These are phyloP conservation scores for Ustilago sp. DNA, from an alignment of 1,284 basidiomycete genomes.

Conservation along the genomic window DNA sequence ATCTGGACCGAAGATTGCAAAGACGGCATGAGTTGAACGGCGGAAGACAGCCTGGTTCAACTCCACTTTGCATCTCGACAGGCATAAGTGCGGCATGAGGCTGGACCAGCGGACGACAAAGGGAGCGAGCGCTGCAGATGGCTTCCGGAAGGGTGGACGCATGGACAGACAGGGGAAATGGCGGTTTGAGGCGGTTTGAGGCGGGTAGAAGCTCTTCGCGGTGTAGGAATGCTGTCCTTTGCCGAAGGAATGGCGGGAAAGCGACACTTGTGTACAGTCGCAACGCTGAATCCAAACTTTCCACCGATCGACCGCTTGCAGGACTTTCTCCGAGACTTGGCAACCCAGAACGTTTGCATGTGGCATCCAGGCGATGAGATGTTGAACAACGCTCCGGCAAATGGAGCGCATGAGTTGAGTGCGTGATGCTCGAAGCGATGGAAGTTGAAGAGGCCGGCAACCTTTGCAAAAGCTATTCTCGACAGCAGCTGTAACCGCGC, in stretches of 20 bases:
- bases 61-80: constrained; percentile 47
- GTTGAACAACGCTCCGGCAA: background rate
- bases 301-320: background rate
- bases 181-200: background rate
- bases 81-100: constrained; percentile 8
- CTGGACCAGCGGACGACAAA: background rate
- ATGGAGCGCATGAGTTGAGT: background rate
- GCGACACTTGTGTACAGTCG: background rate
- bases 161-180: background rate
- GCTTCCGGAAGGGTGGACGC: background rate
- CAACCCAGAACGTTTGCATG: background rate
- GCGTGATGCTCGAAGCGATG: background rate
- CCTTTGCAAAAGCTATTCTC: background rate
- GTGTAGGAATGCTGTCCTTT: constrained; percentile 11
- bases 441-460: constrained; percentile 7
- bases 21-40: background rate
- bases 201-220: constrained; percentile 26
- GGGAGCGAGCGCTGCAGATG: background rate
- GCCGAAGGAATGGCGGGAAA: background rate
- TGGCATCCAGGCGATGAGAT: constrained; percentile 1
- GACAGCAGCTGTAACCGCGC: background rate
- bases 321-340: background rate
- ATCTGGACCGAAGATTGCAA: background rate
- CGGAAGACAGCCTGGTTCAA: constrained; percentile 5
- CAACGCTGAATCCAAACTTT: background rate